Percentiles rank a stretch among this genome's conserved stretches.
Evolutionary conservation across 805 yeast species (phyloP).

Genomic region (Wickerhamomyces xylosicus): DNA sequence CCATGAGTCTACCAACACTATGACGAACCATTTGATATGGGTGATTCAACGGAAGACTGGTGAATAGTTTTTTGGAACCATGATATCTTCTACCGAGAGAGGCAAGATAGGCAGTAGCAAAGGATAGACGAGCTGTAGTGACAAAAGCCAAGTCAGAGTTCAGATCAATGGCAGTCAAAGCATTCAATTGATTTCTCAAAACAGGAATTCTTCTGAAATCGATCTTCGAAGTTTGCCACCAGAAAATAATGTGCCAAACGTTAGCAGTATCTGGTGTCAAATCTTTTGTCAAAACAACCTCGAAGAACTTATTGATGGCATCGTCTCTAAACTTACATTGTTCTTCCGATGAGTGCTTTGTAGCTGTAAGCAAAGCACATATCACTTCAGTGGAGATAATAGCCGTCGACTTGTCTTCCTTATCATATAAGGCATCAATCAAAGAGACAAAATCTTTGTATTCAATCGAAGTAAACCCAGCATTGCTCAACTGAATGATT

Average conservation of each 20-base stretch:
- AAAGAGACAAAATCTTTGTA: slow-evolving; percentile 44
- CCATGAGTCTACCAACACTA: slow-evolving; percentile 49
- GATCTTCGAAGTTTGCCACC: slow-evolving; percentile 61
- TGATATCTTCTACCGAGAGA: slow-evolving; percentile 47
- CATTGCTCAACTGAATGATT: slow-evolving; percentile 37
- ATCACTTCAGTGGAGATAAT: slow-evolving; percentile 64
- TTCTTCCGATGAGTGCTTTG: slow-evolving; percentile 29
- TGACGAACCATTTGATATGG: slow-evolving; percentile 67
- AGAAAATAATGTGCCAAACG: slow-evolving; percentile 67
- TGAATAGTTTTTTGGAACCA: slow-evolving; percentile 32
- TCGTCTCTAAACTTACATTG: slow-evolving; percentile 30
- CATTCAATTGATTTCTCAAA: slow-evolving; percentile 31
- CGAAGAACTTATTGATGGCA: slow-evolving; percentile 34
- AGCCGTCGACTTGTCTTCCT: slow-evolving; percentile 67
- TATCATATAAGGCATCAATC: slow-evolving; percentile 39
- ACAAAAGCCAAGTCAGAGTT: slow-evolving; percentile 57
- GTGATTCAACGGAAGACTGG: slow-evolving; percentile 39
- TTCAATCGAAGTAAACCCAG: slow-evolving; percentile 30
- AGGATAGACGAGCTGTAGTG: slow-evolving; percentile 49
- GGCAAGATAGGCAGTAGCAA: slow-evolving; percentile 40
- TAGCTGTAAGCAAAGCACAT: slow-evolving; percentile 48
- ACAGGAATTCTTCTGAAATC: slow-evolving; percentile 60
- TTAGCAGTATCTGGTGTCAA: slow-evolving; percentile 63
- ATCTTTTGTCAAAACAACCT: slow-evolving; percentile 38
- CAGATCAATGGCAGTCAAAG: slow-evolving; percentile 32